Base-by-base conservation (phyloP, 306 rosid genomes). In the Medicago truncatula region DNA sequence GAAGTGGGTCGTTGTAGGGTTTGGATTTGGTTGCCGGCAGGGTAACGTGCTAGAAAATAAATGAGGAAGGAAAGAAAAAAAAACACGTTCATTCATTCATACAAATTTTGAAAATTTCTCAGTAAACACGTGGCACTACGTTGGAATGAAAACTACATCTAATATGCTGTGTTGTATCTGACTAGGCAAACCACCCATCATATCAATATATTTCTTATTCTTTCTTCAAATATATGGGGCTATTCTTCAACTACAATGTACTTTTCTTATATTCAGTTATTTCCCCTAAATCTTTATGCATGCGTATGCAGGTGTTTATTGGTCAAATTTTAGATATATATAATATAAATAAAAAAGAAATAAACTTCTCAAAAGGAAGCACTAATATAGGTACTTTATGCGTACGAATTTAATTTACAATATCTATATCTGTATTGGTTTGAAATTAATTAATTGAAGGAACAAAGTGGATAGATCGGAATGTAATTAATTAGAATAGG, bases 131-230 rank as follows among this genome's bases (percentile, higher is more conserved):
- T 78, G 85, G 80, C 77, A 67, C 39, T 67, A 40, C 82, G 82
- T 82, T 53, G 79, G 82, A 66, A 38, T 59, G 85, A 82, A 82
- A 82, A 74, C 78, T 72, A 82, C 85, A 57, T 4, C 53, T 67
- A 39, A 49, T 82, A 20, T 77, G 82, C 34, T 76, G 76, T 72
- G 85, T 77, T 77, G 85, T 73, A 40, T 67, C 79, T 82, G 82
- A 77, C 82, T 39, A 73, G 73, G 76, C 71, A 77, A 71, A 65
- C 63, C 61, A 77, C 73, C 74, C 38, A 53, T 61, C 74, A 61
- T 25, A 21, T 60, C 77, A 40, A 17, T 21, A 4, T 2, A 4
- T 68, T 69, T 50, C 28, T 49, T 16, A 16, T 49, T 49, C 74
- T 49, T 41, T 38, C 36, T 58, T 58, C 64, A 57, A 57, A 21